phyloP scores from a whole-genome alignment of 2,329 filamentous ascomycete species.

The Amylocarpus encephaloides region DNA sequence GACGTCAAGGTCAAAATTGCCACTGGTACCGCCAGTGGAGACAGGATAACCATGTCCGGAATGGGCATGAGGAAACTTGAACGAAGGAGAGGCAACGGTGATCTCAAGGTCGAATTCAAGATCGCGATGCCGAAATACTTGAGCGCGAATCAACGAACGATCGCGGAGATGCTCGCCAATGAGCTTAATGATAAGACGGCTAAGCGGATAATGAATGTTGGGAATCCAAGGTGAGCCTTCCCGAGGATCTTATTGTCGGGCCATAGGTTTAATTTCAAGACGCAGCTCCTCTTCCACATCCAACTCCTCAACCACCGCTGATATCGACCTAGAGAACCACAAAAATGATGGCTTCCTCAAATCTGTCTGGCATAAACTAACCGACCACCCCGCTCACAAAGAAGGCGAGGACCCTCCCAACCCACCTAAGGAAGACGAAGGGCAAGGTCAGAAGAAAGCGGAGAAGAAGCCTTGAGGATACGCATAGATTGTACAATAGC shows the following conservation, averaged over 20 bases:
- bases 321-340: conserved; percentile 39
- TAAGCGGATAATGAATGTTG: conserved; percentile 85
- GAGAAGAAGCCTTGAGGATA: background rate
- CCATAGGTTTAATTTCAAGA: background rate
- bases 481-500: conserved; percentile 9
- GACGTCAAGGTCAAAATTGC: conserved; percentile 85
- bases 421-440: conserved; percentile 13
- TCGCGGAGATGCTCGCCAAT: conserved; percentile 92
- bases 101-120: conserved; percentile 90
- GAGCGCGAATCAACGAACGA: conserved; percentile 81
- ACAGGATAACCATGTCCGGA: conserved; percentile 79
- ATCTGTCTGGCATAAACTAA: conserved; percentile 86
- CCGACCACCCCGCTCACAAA: conserved; percentile 49
- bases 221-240: conserved; percentile 44
- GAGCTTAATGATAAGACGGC: conserved; percentile 92
- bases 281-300: background rate
- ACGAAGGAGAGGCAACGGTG: conserved; percentile 61
- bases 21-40: conserved; percentile 87
- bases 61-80: conserved; percentile 91
- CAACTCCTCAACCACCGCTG: conserved; percentile 2
- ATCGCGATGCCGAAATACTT: conserved; percentile 94
- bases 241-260: too few relatives aligned
- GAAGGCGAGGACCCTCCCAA: conserved; percentile 9
- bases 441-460: conserved; percentile 16
- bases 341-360: conserved; percentile 88